phyloP scores from a whole-genome alignment of 164 flowering plant species.

The Vitis rupestris region DNA sequence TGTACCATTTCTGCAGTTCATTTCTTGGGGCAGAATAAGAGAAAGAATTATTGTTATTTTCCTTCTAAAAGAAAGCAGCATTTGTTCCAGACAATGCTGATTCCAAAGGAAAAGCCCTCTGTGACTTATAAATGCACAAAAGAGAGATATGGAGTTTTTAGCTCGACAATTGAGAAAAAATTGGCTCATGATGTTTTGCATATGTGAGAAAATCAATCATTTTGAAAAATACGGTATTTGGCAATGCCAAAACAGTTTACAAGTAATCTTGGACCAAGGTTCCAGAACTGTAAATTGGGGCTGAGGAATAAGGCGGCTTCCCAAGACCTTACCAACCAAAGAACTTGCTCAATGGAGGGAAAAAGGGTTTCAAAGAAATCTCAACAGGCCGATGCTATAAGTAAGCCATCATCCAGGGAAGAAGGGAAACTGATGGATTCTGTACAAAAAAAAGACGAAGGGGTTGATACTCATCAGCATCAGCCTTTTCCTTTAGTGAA shows the following conservation, averaged over 20 bases:
- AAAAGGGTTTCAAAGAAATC: constrained; percentile 1
- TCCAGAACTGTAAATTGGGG: background rate
- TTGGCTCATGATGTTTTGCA: background rate
- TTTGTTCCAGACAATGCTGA: no score
- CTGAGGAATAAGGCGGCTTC: constrained; percentile 2
- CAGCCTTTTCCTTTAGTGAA: background rate
- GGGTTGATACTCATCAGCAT: constrained; percentile 4
- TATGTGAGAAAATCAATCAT: background rate
- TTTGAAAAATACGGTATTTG: background rate
- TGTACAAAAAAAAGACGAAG: background rate
- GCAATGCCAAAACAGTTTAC: background rate
- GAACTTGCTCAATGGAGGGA: background rate
- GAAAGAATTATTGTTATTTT: no score
- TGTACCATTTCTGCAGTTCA: no score
- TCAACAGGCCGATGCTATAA: background rate
- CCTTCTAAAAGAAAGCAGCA: no score
- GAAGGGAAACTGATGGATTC: constrained; percentile 5
- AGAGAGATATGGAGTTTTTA: no score
- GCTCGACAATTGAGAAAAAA: no score
- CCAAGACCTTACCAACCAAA: background rate
- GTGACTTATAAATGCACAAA: no score
- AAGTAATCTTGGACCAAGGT: background rate
- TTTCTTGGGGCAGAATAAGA: no score
- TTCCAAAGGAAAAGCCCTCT: no score
- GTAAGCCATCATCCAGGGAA: constrained; percentile 1